Base-by-base conservation (phyloP, 2,329 filamentous ascomycete species). In the Botrytis byssoidea region DNA sequence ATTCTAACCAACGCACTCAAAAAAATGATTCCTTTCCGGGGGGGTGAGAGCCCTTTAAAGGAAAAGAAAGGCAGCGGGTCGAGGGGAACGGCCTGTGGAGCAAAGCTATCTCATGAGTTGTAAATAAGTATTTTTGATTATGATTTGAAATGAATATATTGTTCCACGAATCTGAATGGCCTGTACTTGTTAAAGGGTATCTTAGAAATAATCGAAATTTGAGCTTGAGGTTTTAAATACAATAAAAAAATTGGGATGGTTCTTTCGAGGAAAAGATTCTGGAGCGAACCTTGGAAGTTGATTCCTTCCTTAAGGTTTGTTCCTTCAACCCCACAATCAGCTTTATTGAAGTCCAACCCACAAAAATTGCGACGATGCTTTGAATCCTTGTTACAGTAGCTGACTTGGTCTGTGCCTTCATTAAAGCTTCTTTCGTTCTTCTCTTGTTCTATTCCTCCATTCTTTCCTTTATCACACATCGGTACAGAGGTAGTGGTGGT, bases 1-100 rank as follows among this genome's bases (percentile, higher is more conserved):
- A 74, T 72, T 69, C 67, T 25, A 69, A n/a, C 35, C 42, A 73
- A 29, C 22, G 55, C n/a, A 64, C 8, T 70, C 71, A 69, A 63
- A 37, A 37, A 37, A 57, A 32, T 32, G 32, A 70, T 70, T 55
- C 32, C 25, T 70, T 55, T 35, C 20, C 25, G 51, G 20, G 20
- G 14, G 14, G 64, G 18, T n/a, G 25, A 18, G 25, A 22, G 42
- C 35, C 42, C 63, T n/a, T 48, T 16, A 35, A n/a, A 29, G 29
- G 18, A n/a, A 40, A 57, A 57, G 48, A 68, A 32, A 10, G n/a
- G n/a, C 16, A 68, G 37, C 32, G 18, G 35, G 48, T 32, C 35
- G 48, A 32, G 35, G 66, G 37, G 37, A 25, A 25, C 25, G 40
- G n/a, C 18, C 51, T 8, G 51, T 57, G 25, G 66, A 57, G 22